These are phyloP conservation scores for Trichoderma afroharzianum DNA, from an alignment of 2,329 filamentous ascomycete species.

Conservation along the genomic window DNA sequence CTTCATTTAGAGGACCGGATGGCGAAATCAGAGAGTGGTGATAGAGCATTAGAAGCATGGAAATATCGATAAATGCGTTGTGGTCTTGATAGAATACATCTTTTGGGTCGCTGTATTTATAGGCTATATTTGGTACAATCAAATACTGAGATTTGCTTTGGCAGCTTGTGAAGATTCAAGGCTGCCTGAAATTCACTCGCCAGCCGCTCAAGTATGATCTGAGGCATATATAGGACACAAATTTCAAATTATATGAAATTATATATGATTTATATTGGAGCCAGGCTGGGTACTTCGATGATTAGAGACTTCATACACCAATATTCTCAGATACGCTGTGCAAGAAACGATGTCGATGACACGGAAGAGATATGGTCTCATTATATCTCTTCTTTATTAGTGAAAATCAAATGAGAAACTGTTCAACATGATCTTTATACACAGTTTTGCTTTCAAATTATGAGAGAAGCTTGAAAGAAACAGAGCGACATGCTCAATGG, in stretches of 20 bases:
- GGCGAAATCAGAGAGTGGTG: conserved; percentile 67
- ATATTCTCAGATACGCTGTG: neutral
- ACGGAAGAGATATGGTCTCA: neutral
- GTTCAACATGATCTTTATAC: neutral
- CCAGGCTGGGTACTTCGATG: neutral
- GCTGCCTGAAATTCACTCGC: neutral
- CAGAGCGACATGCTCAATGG: neutral
- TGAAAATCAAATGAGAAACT: neutral
- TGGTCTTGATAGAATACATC: neutral
- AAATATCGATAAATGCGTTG: neutral
- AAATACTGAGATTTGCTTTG: neutral
- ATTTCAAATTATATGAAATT: neutral
- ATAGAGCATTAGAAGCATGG: neutral
- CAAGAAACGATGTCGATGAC: neutral
- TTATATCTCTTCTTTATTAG: neutral
- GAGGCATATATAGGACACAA: neutral
- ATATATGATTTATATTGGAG: neutral
- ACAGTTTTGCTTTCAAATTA: neutral
- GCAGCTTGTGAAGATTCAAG: neutral
- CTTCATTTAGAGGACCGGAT: conserved; percentile 65
- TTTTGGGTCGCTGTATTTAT: neutral
- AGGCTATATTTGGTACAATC: neutral
- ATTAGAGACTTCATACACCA: neutral
- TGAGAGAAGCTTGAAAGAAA: neutral
- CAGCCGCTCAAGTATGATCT: neutral